Base-by-base conservation (phyloP, 768 basidiomycete genomes). In the Daedaleopsis sinensis region DNA sequence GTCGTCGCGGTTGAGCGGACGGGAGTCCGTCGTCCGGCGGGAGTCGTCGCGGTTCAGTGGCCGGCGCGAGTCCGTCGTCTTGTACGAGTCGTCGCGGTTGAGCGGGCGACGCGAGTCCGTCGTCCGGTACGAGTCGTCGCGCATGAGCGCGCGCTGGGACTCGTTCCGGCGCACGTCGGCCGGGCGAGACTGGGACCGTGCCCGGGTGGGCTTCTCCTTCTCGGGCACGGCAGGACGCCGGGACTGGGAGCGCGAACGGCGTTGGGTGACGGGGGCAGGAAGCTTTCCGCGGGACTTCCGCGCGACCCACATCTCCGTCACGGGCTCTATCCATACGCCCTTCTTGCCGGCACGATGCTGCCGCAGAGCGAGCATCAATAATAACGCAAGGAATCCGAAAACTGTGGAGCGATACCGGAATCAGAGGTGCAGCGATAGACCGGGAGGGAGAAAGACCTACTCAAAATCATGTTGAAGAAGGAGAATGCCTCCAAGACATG, bases 401-500 rank as follows among this genome's bases (percentile, higher is more conserved):
- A 84, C 83, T 83, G 61, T 78, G 73, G 52, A 53, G n/a, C 46
- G 46, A 54, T 58, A 57, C 42, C 35, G 65, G 65, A 32, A 32
- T 68, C 59, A 61, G 51, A 58, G n/a, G 49, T 21, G 50, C 36
- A 51, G 6, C 11, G 48, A 53, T 61, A 36, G 39, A 56, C 27
- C 35, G 47, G 58, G 49, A 51, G 54, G 49, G 32, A 36, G 21
- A 32, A 23, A 7, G 21, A 78, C 88, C 60, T 73, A 88, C 91
- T 76, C 5, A 94, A 80, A 46, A 81, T 79, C 52, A 88, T 85
- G 67, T 93, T 93, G 73, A 94, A 85, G 57, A 93, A 74, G 7
- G 92, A 85, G 74, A 93, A 93, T 18, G 88, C 84, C 73, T 87
- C 90, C 61, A 94, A 78, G 19, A 93, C 91, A 32, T 87, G 85